These are phyloP conservation scores for Podospora didyma DNA, from an alignment of 495 filamentous ascomycete species.

Conservation along the genomic window DNA sequence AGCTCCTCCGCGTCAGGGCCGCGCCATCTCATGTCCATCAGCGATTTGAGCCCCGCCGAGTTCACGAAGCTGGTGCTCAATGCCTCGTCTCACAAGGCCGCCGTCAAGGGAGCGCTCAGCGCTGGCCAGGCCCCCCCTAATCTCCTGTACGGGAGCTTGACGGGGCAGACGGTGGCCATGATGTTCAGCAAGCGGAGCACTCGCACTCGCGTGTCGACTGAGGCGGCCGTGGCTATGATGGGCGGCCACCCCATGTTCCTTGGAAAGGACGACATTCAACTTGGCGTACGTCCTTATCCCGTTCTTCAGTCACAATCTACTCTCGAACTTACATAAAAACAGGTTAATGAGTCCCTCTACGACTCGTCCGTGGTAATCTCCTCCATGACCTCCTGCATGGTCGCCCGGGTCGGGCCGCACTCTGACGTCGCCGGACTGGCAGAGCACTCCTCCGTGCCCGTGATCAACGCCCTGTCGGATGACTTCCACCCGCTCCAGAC, in stretches of 20 bases:
- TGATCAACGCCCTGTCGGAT: slow-evolving; percentile 91
- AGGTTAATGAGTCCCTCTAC: slow-evolving; percentile 84
- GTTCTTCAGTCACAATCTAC: not conserved
- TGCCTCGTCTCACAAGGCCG: slow-evolving; percentile 69
- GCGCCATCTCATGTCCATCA: slow-evolving; percentile 85
- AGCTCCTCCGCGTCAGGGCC: slow-evolving; percentile 18
- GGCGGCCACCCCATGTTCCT: slow-evolving; percentile 96
- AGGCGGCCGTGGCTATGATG: slow-evolving; percentile 76
- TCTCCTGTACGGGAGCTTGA: slow-evolving; percentile 42
- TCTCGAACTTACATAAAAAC: slow-evolving; percentile 11
- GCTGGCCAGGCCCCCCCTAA: slow-evolving; percentile 38
- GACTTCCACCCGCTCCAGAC: slow-evolving; percentile 89
- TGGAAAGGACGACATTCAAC: slow-evolving; percentile 89
- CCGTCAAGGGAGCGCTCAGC: slow-evolving; percentile 67
- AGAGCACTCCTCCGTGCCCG: slow-evolving; percentile 75
- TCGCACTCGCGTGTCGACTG: slow-evolving; percentile 86
- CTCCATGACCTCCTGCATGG: slow-evolving; percentile 86
- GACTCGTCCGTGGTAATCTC: slow-evolving; percentile 88
- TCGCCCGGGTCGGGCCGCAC: slow-evolving; percentile 84
- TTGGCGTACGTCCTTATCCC: slow-evolving; percentile 59
- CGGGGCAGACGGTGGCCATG: slow-evolving; percentile 84
- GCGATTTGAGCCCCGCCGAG: slow-evolving; percentile 75
- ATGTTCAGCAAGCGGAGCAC: slow-evolving; percentile 95
- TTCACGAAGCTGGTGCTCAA: slow-evolving; percentile 77
- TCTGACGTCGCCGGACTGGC: slow-evolving; percentile 75